These are phyloP conservation scores for Dactylellina leptospora DNA, from an alignment of 2,329 filamentous ascomycete species.

Conservation along the genomic window DNA sequence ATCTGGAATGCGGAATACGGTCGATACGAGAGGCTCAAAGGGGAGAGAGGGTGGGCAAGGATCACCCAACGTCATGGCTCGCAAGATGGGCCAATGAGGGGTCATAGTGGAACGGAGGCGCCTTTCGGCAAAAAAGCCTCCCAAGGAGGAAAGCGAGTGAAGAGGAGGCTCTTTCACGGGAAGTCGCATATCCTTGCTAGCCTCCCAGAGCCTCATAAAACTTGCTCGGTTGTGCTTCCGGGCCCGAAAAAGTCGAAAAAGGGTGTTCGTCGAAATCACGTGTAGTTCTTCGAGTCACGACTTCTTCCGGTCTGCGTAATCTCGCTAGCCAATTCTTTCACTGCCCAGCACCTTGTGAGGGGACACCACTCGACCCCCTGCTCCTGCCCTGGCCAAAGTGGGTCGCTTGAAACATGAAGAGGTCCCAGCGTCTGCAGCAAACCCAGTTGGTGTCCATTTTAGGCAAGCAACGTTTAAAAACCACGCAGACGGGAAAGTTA, in stretches of 20 bases:
- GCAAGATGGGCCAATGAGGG: slow-evolving; percentile 35
- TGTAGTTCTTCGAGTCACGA: neutral
- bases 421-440: slow-evolving; percentile 53
- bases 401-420: slow-evolving; percentile 53
- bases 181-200: slow-evolving; percentile 26
- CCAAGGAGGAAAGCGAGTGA: slow-evolving; percentile 20
- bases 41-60: neutral
- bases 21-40: slow-evolving; percentile 43
- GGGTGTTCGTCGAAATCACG: slow-evolving; percentile 9
- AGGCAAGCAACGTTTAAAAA: slow-evolving; percentile 50
- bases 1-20: slow-evolving; percentile 23
- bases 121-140: slow-evolving; percentile 44
- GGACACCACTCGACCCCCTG: slow-evolving; percentile 10
- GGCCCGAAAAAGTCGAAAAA: slow-evolving; percentile 10
- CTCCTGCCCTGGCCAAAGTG: slow-evolving; percentile 22
- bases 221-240: slow-evolving; percentile 31
- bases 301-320: slow-evolving; percentile 5
- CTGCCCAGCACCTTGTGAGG: neutral
- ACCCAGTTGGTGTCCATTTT: slow-evolving; percentile 39
- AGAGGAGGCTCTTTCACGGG: slow-evolving; percentile 50
- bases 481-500: slow-evolving; percentile 36
- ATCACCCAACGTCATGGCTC: slow-evolving; percentile 37
- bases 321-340: slow-evolving; percentile 16
- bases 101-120: neutral
- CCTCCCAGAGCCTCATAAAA: slow-evolving; percentile 51